Evolutionary conservation across 2,329 filamentous ascomycete genomes (phyloP).

Genomic region (Venturiaceae sp.): DNA sequence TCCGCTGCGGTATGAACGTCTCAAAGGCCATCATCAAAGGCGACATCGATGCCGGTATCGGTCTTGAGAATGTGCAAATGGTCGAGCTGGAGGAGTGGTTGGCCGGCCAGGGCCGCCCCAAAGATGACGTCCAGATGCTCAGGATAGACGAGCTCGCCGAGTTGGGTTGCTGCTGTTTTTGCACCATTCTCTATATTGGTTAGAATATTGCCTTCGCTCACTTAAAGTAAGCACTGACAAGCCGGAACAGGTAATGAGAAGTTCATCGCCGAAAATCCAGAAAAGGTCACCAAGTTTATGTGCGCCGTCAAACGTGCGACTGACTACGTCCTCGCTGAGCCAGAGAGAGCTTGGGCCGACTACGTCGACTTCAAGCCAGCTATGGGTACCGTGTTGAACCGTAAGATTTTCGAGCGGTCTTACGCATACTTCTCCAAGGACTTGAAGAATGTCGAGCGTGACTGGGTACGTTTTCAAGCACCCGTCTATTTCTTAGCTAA

Average conservation of each 20-base stretch:
- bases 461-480: slow-evolving; percentile 46
- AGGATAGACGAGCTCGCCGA: slow-evolving; percentile 73
- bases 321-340: slow-evolving; percentile 57
- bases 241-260: slow-evolving; percentile 42
- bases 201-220: too few relatives aligned
- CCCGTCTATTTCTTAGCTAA: neutral
- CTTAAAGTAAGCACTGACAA: too few relatives aligned
- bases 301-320: slow-evolving; percentile 65
- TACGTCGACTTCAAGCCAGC: slow-evolving; percentile 64
- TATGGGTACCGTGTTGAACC: slow-evolving; percentile 59
- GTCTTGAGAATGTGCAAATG: slow-evolving; percentile 76
- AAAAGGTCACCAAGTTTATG: slow-evolving; percentile 58
- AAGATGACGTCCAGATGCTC: slow-evolving; percentile 66
- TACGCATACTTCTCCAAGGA: slow-evolving; percentile 69
- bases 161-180: slow-evolving; percentile 77
- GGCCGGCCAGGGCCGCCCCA: slow-evolving; percentile 48
- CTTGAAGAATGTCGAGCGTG: slow-evolving; percentile 62
- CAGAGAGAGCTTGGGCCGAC: slow-evolving; percentile 54
- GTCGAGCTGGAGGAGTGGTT: slow-evolving; percentile 75
- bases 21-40: slow-evolving; percentile 66
- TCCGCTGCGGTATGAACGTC: slow-evolving; percentile 76
- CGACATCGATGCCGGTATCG: slow-evolving; percentile 64
- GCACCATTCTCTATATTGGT: slow-evolving; percentile 69
- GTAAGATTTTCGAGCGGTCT: slow-evolving; percentile 71
- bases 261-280: slow-evolving; percentile 57